Conservation (phyloP, 306 rosid species). For the Trichosanthes truncata region DNA sequence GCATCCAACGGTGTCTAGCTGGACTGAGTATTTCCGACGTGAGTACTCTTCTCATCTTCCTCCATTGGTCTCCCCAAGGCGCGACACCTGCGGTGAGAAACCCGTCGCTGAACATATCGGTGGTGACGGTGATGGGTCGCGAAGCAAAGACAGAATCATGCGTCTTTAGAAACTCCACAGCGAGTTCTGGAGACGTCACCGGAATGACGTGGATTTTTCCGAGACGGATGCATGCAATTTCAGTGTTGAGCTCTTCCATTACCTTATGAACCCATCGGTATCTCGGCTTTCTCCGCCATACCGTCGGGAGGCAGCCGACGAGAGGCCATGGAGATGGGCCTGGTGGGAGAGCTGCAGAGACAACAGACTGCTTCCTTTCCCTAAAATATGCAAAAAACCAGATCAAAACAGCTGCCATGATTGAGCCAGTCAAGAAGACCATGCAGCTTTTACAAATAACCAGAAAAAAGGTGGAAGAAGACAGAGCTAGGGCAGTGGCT, state of each 20-base stretch:
- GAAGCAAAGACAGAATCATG: constrained; percentile 33
- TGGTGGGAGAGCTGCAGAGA: constrained; percentile 6
- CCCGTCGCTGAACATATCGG: constrained; percentile 9
- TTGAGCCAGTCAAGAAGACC: neutral
- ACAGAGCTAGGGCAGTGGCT: neutral
- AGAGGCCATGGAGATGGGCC: constrained; percentile 21
- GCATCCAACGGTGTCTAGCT: constrained; percentile 11
- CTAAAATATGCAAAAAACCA: neutral
- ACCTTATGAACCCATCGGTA: constrained; percentile 24
- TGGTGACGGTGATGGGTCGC: constrained; percentile 16
- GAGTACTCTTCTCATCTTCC: constrained; percentile 12
- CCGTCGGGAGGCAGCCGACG: constrained; percentile 8
- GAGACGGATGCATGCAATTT: constrained; percentile 38
- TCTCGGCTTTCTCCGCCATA: neutral
- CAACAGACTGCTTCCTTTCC: neutral
- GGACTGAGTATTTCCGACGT: constrained; percentile 6
- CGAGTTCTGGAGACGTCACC: constrained; percentile 21
- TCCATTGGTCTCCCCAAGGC: constrained; percentile 14
- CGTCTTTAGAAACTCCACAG: constrained; percentile 26
- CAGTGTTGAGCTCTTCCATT: constrained; percentile 24
- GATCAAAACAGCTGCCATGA: neutral
- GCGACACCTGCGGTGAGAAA: neutral
- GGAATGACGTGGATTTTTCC: constrained; percentile 34
- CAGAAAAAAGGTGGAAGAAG: neutral
- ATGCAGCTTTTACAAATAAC: neutral